Conservation (phyloP, 75 land plant genomes). For the Azolla pinnata region DNA sequence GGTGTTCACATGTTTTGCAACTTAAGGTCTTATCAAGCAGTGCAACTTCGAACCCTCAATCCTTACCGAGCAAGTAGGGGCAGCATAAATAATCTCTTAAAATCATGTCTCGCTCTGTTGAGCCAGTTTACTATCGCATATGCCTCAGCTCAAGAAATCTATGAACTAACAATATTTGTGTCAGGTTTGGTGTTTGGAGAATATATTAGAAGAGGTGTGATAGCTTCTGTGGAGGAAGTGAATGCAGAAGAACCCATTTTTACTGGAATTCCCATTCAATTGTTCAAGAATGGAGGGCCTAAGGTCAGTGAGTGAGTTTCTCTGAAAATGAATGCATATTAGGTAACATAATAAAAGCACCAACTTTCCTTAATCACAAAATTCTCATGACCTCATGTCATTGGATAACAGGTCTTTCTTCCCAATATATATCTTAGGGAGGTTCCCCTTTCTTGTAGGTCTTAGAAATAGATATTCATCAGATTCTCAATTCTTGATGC, state of each 20-base stretch:
- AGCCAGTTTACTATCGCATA: too few species aligned
- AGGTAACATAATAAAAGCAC: too few species aligned
- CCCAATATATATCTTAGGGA: too few species aligned
- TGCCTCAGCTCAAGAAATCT: too few species aligned
- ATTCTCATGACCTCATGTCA: too few species aligned
- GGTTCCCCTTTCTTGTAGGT: too few species aligned
- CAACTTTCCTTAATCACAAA: too few species aligned
- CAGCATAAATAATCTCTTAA: not conserved
- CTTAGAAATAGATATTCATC: too few species aligned
- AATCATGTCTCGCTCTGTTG: constrained; percentile 10
- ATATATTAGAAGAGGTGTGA: constrained; percentile 70
- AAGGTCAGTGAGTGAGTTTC: too few species aligned
- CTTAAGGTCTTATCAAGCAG: constrained; percentile 83
- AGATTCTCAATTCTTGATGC: too few species aligned
- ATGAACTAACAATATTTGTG: not conserved
- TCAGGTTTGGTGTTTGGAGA: constrained; percentile 87
- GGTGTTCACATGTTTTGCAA: constrained; percentile 86
- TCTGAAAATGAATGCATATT: too few species aligned
- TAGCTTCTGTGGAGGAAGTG: constrained; percentile 76
- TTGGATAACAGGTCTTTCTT: too few species aligned
- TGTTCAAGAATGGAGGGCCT: constrained; percentile 6
- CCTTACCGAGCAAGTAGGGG: constrained; percentile 90
- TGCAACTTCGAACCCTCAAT: constrained; percentile 88
- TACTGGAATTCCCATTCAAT: constrained; percentile 38
- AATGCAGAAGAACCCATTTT: constrained; percentile 89